Percentiles rank a stretch among this genome's conserved stretches.
Evolutionary conservation across 768 basidiomycete genomes (phyloP).

Genomic region (Sporobolomyces phaffii): DNA sequence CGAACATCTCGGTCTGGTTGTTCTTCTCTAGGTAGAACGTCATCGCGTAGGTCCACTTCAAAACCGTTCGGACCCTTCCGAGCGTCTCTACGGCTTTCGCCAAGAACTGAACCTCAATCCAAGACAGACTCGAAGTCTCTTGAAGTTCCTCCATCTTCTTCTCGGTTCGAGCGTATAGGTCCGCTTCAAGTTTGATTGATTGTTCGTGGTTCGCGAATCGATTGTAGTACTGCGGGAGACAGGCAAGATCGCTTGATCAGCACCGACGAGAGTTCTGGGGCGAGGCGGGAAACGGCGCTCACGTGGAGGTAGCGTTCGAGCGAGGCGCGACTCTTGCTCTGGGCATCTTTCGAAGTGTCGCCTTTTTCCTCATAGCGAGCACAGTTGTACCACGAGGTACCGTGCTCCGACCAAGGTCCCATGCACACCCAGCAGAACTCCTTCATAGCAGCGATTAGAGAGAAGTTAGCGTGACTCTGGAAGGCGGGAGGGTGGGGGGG

Average conservation of each 20-base stretch:
- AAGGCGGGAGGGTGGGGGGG: neutral
- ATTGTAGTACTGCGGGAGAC: conserved; percentile 78
- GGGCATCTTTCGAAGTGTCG: conserved; percentile 80
- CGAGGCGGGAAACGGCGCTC: conserved; percentile 44
- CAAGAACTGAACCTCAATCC: conserved; percentile 99
- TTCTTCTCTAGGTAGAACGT: conserved; percentile 87
- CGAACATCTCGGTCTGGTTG: conserved; percentile 90
- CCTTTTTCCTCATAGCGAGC: conserved; percentile 96
- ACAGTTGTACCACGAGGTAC: conserved; percentile 95
- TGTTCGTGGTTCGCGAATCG: conserved; percentile 99
- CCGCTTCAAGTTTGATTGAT: conserved; percentile 90
- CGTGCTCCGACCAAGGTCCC: conserved; percentile 97
- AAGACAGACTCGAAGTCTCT: conserved; percentile 78
- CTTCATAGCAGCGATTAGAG: conserved; percentile 18
- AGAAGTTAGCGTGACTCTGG: neutral
- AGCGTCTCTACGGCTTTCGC: conserved; percentile 89
- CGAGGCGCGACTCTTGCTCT: conserved; percentile 80
- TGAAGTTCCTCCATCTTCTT: conserved; percentile 99
- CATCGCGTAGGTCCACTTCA: conserved; percentile 99
- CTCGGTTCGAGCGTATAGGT: conserved; percentile 89
- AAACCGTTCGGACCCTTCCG: conserved; percentile 68
- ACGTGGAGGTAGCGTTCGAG: conserved; percentile 95
- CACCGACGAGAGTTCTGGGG: conserved; percentile 14
- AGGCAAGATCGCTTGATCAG: neutral
- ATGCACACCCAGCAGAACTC: conserved; percentile 99